Base-by-base conservation (phyloP, 2,329 filamentous ascomycete genomes). In the Xylaria digitata region DNA sequence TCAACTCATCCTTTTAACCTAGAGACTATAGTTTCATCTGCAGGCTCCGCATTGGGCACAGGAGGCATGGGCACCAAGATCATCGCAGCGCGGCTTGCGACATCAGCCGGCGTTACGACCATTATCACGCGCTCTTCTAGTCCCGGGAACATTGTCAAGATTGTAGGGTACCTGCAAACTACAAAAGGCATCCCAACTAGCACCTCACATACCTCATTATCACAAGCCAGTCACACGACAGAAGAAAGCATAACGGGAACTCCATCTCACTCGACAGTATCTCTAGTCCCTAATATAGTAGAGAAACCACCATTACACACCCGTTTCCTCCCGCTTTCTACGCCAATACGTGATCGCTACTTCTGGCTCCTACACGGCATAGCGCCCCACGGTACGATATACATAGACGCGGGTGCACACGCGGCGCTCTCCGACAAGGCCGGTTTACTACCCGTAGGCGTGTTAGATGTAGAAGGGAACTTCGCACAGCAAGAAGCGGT, bases 61-160 rank as follows among this genome's bases (percentile, higher is more conserved):
- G 96, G 96, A 21, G 96, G 96, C 50, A 99, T 99, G 96, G 90
- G 91, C 70, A 99, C 96, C 65, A 99, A 99, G 82, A 97, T 99
- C 73, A 90, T 96, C 30, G 96, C 96, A 60, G 96, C 96, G 30
- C 89, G 92, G 61, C 86, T 99, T 45, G 96, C 95, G 40, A 97
- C 94, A 6, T 96, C 94, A 42, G 96, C 94, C 13, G 96, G 96
- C 52, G 95, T 98, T 42, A 98, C 94, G 1, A 98, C 96, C 3
- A 88, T 99, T 76, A 98, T 99, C 76, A 97, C 96, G 8, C 90
- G 92, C 71, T 97, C 93, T 64, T 96, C 92, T n/a, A 94, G 92
- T 69, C 96, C 96, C 0, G 94, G 93, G 26, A 98, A 98, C 77
- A 94, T 99, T 66, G 84, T 90, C 71, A 90, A 90, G 72, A 97